Conservation (phyloP, 805 yeast genomes). For the Zygosaccharomyces bailii region DNA sequence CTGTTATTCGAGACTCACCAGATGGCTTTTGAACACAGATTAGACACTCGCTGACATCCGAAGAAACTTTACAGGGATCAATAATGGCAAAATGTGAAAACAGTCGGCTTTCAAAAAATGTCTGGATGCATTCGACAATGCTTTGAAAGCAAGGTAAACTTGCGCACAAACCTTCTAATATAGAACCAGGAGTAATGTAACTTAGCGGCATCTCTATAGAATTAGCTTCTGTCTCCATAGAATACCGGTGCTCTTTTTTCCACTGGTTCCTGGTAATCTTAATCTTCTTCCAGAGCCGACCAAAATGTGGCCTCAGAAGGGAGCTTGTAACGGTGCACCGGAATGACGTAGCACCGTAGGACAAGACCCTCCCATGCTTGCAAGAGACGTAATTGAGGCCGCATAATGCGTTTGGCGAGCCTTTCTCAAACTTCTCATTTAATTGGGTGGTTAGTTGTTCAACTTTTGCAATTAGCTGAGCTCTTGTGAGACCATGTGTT, state of each 20-base stretch:
- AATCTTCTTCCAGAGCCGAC: not conserved
- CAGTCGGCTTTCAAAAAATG: no score
- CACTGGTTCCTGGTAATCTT: not conserved
- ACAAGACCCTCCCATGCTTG: constrained; percentile 8
- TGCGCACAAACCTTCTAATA: no score
- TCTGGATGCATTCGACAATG: no score
- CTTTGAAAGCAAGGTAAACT: no score
- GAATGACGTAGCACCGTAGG: constrained; percentile 11
- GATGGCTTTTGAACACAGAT: no score
- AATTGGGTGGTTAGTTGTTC: not conserved
- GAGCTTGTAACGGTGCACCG: not conserved
- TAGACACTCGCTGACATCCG: no score
- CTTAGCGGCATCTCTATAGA: no score
- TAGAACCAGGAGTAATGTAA: no score
- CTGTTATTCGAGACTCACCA: no score
- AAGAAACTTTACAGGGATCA: no score
- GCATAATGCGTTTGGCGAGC: constrained; percentile 2
- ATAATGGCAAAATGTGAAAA: no score
- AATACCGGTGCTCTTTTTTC: constrained; percentile 1
- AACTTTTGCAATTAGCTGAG: not conserved
- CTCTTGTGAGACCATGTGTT: not conserved
- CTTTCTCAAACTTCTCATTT: not conserved
- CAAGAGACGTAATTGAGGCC: constrained; percentile 6
- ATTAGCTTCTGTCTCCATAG: not conserved
- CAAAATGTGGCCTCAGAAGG: not conserved